These are phyloP conservation scores for Cantharellus anzutake DNA, from an alignment of 768 basidiomycete species.

Conservation along the genomic window DNA sequence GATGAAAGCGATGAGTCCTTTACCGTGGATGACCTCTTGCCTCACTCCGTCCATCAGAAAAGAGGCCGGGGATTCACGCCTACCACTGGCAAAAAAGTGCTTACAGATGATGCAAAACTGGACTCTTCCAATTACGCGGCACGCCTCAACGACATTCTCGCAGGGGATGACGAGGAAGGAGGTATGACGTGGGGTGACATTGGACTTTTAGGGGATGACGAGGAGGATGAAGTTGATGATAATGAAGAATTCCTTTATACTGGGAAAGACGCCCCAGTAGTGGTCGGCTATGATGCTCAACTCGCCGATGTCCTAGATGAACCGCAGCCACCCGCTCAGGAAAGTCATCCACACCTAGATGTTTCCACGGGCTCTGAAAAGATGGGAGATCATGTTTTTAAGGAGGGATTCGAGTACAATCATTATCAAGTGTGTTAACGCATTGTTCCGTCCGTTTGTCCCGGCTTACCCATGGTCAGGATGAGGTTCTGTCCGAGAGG, in stretches of 20 bases:
- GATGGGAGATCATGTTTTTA: slow-evolving; percentile 21
- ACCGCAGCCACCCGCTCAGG: slow-evolving; percentile 17
- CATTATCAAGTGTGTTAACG: no score
- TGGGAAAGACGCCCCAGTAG: slow-evolving; percentile 41
- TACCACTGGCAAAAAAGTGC: no score
- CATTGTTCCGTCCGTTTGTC: no score
- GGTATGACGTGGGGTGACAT: background rate
- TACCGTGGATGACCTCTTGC: background rate
- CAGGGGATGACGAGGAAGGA: slow-evolving; percentile 17
- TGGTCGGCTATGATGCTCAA: slow-evolving; percentile 37
- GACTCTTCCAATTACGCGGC: slow-evolving; percentile 32
- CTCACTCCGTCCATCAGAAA: background rate
- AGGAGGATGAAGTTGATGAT: slow-evolving; percentile 30
- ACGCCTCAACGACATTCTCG: slow-evolving; percentile 47
- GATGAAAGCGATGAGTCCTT: background rate
- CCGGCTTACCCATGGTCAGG: background rate
- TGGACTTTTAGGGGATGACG: slow-evolving; percentile 8
- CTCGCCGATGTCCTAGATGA: slow-evolving; percentile 54
- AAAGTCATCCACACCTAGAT: slow-evolving; percentile 13
- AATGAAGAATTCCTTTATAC: slow-evolving; percentile 54
- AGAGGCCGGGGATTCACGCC: background rate
- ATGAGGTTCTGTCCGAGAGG: background rate
- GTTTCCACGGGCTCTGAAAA: slow-evolving; percentile 28
- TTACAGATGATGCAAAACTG: background rate
- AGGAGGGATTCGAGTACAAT: slow-evolving; percentile 15